A percentile compares a stretch with the other conserved stretches of the same genome.
phyloP scores from a whole-genome alignment of 768 basidiomycete genomes.

The Kwoniella mangroviensis region DNA sequence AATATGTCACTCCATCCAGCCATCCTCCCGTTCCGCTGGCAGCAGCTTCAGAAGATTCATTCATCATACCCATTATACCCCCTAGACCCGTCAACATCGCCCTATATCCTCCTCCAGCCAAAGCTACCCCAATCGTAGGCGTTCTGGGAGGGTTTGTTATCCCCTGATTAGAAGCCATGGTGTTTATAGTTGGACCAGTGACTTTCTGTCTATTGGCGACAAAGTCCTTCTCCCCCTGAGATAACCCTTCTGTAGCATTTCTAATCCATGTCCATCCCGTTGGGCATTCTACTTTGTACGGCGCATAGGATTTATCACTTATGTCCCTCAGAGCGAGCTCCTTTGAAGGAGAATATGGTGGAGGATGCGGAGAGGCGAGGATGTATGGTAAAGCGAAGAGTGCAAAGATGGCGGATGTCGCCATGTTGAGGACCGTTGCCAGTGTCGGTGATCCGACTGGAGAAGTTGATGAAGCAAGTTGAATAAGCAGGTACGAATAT shows the following conservation, averaged over 20 bases:
- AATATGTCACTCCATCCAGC: slow-evolving; percentile 72
- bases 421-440: background rate
- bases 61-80: slow-evolving; percentile 61
- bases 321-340: slow-evolving; percentile 12
- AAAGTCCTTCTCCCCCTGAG: slow-evolving; percentile 40
- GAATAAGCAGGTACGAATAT: too few relatives aligned
- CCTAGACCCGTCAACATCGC: slow-evolving; percentile 62
- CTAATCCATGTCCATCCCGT: slow-evolving; percentile 46
- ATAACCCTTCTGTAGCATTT: slow-evolving; percentile 34
- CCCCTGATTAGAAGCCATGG: slow-evolving; percentile 30
- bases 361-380: slow-evolving; percentile 17
- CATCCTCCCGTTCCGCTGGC: slow-evolving; percentile 69
- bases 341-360: background rate
- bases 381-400: slow-evolving; percentile 4
- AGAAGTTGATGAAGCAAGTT: too few relatives aligned
- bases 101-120: slow-evolving; percentile 74
- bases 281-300: slow-evolving; percentile 49
- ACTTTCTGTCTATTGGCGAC: slow-evolving; percentile 29
- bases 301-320: slow-evolving; percentile 39
- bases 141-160: slow-evolving; percentile 46
- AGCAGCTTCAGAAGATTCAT: slow-evolving; percentile 64
- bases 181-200: slow-evolving; percentile 36
- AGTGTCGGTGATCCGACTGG: background rate
- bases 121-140: slow-evolving; percentile 60
- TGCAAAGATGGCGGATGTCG: background rate